These are phyloP conservation scores for Chlorociboria aeruginascens DNA, from an alignment of 495 filamentous ascomycete species.

Conservation along the genomic window DNA sequence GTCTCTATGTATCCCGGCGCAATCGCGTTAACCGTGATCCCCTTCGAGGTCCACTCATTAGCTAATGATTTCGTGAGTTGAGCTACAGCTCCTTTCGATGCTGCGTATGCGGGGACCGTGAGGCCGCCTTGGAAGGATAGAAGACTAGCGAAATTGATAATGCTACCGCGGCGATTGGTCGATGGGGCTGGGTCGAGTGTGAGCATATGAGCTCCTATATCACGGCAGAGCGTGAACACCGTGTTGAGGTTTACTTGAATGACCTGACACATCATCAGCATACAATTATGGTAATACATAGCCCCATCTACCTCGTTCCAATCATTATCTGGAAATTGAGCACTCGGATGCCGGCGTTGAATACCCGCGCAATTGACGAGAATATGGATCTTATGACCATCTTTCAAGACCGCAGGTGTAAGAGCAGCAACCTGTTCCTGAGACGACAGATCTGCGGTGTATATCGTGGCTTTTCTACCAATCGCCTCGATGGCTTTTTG, in stretches of 20 bases:
- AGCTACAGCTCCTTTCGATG: slow-evolving; percentile 75
- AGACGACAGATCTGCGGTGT: slow-evolving; percentile 61
- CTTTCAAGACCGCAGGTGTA: slow-evolving; percentile 45
- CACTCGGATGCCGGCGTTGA: slow-evolving; percentile 64
- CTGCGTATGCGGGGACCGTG: slow-evolving; percentile 84
- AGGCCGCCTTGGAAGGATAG: slow-evolving; percentile 86
- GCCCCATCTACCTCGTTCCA: slow-evolving; percentile 55
- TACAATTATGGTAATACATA: background rate
- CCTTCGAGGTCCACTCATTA: slow-evolving; percentile 74
- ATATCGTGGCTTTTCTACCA: slow-evolving; percentile 56
- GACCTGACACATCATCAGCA: slow-evolving; percentile 32
- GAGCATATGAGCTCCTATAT: slow-evolving; percentile 79
- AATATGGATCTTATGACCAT: slow-evolving; percentile 50
- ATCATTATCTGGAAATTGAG: slow-evolving; percentile 69
- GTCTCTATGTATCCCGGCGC: slow-evolving; percentile 78
- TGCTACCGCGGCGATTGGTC: slow-evolving; percentile 51
- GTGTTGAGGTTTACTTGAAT: slow-evolving; percentile 75
- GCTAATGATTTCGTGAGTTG: slow-evolving; percentile 81
- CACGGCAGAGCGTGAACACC: slow-evolving; percentile 74
- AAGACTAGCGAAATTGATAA: slow-evolving; percentile 80
- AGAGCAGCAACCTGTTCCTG: slow-evolving; percentile 45
- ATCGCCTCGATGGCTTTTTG: slow-evolving; percentile 47
- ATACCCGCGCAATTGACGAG: slow-evolving; percentile 82
- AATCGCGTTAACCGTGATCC: slow-evolving; percentile 72
- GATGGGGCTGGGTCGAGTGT: slow-evolving; percentile 36